Base-by-base conservation (phyloP, 148 eudicot species). In the Gaultheria prostrata region DNA sequence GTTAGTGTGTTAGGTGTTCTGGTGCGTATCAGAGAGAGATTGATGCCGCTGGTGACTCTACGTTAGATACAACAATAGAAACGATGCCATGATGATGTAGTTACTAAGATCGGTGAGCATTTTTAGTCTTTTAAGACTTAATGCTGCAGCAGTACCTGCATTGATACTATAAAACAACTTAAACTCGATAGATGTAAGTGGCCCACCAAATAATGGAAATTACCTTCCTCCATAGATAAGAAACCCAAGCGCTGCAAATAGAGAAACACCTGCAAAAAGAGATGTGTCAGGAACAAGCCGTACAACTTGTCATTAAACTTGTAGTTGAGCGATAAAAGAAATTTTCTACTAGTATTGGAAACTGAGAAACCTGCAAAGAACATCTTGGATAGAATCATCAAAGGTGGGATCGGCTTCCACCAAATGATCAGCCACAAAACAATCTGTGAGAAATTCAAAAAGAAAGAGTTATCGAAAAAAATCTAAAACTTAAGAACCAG, bases 221-320 rank as follows among this genome's bases (percentile, higher is more conserved):
- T 91, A 95, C 98, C 98, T 92, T 90, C 98, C 98, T 54, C 98
- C 98, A 85, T 94, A 96, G 33, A 96, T 92, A 87, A 96, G 98
- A 87, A 95, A 95, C 6, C 97, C 98, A 81, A 94, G 89, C 78
- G 98, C 97, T 49, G 98, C 97, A 89, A 96, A 92, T 81, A 94
- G 86, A 85, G 97, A 94, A 63, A 96, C 95, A 80, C 90, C 98
- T 95, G 97, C 88, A 82, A 85, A 57, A 74, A 79, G 30, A 88
- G 39, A 65, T 24, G 69, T 72, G 78, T 51, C 46, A 45, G 80
- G 76, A 72, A 78, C 78, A 56, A 81, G 51, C 67, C 59, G 13
- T 51, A 51, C 79, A 72, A 14, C 45, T 53, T 21, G 59, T 80
- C 76, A 70, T 75, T 45, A 32, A 43, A 69, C 30, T 24, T 63